A percentile compares a stretch with the other conserved stretches of the same genome.
phyloP scores from a whole-genome alignment of 805 yeast genomes.

The Lipomyces yamadae region DNA sequence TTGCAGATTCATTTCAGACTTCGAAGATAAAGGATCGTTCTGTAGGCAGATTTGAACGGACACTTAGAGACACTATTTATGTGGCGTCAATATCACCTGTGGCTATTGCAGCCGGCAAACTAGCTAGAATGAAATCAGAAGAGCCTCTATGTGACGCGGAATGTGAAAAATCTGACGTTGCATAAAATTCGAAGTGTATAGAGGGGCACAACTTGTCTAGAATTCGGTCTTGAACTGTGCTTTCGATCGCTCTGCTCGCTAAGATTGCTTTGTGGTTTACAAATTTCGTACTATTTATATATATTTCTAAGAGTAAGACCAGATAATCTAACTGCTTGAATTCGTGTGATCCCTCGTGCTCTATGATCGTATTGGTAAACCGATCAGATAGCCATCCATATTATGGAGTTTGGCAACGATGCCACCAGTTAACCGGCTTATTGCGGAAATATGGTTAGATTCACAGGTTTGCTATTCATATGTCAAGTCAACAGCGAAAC shows the following conservation, averaged over 20 bases:
- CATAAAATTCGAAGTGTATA: neutral
- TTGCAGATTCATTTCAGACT: neutral
- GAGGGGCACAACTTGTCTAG: neutral
- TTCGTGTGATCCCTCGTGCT: no score
- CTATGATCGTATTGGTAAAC: no score
- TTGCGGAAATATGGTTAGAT: no score
- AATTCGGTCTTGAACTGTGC: neutral
- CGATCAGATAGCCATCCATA: no score
- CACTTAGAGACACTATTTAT: neutral
- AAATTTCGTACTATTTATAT: neutral
- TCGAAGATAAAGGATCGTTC: neutral
- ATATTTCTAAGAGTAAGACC: neutral
- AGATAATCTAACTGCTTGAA: no score
- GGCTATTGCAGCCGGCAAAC: neutral
- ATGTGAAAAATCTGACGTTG: neutral
- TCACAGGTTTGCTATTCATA: no score
- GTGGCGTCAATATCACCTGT: neutral
- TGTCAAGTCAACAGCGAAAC: neutral
- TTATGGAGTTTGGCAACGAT: no score
- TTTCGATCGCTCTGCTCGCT: neutral
- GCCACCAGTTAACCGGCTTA: no score
- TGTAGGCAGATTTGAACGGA: neutral
- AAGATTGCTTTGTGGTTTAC: neutral
- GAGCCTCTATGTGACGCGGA: neutral
- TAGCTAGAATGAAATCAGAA: neutral